Conservation (phyloP, 495 filamentous ascomycete species). For the Neurospora intermedia region DNA sequence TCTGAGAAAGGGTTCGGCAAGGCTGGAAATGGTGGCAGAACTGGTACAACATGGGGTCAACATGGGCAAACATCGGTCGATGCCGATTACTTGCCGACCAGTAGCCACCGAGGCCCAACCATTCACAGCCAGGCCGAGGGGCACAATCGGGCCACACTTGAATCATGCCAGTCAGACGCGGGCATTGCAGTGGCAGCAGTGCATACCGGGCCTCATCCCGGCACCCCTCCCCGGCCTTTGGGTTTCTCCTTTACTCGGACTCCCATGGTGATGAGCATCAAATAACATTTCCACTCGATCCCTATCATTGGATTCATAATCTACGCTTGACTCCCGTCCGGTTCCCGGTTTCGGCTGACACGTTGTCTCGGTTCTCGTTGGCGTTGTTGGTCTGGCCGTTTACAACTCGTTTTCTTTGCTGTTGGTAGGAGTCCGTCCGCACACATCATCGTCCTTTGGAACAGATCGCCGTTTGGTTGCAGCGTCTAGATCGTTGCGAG, state of each 20-base stretch:
- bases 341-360: neutral
- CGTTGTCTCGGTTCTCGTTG: neutral
- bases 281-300: neutral
- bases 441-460: neutral
- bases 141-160: slow-evolving; percentile 22
- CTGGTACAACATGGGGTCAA: slow-evolving; percentile 10
- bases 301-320: neutral
- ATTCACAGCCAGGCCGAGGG: slow-evolving; percentile 3
- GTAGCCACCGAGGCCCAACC: slow-evolving; percentile 11
- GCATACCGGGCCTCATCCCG: neutral
- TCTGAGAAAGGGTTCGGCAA: slow-evolving; percentile 18
- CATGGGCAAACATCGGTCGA: slow-evolving; percentile 23
- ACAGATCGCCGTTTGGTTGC: neutral
- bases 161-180: slow-evolving; percentile 17
- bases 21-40: slow-evolving; percentile 19
- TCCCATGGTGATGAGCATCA: neutral
- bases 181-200: neutral
- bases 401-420: neutral
- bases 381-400: neutral
- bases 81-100: slow-evolving; percentile 17
- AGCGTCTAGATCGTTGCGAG: neutral
- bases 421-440: neutral
- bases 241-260: neutral
- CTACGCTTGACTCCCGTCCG: neutral
- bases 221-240: neutral